Evolutionary conservation across 2,329 filamentous ascomycete species (phyloP), one percentile per base, ranked within the genome.

Genomic region (Ascochyta clinopodiicola): DNA sequence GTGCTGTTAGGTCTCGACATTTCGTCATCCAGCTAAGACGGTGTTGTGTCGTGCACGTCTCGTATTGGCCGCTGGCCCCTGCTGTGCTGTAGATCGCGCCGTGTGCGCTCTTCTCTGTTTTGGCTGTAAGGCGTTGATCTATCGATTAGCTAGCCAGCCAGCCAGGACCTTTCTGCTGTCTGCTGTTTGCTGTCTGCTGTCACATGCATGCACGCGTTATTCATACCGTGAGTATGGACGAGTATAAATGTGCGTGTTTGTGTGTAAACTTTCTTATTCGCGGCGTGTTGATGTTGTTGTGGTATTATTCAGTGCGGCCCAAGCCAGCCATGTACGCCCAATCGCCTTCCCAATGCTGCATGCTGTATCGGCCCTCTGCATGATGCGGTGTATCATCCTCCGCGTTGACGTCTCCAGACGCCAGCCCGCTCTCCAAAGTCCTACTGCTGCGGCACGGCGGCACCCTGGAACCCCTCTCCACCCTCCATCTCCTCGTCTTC

Each of bases 401-500:
- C 19, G 29, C 27, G 12, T 48, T n/a, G 21, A 32, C 19, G 22
- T 45, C 17, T 49, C 29, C 29, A 15, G 24, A 43, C n/a, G 44
- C 39, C 52, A 36, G 6, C 25, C 27, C 17, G 40, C 27, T 19
- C 12, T n/a, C 32, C n/a, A 4, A 31, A 8, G 12, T 22, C 24
- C 44, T 55, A 50, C 19, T 56, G 31, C 3, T 31, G 45, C 15
- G 64, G 63, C 36, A 62, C 63, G 32, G 52, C 57, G 8, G 70
- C 59, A 12, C 66, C 64, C 43, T 71, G 68, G 31, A 71, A 69
- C 4, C 63, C 70, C 35, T 70, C 67, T 8, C 51, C 65, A 12
- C 57, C 57, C 37, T 73, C 71, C 42, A 61, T 56, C 59, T 73
- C 71, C n/a, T 79, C 77, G 39, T 84, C 81, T 36, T 82, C 78